A percentile compares a stretch with the other conserved stretches of the same genome.
These are phyloP conservation scores for Stephanodiscus minutulus DNA, from an alignment of 108 stramenopile species.

Conservation along the genomic window DNA sequence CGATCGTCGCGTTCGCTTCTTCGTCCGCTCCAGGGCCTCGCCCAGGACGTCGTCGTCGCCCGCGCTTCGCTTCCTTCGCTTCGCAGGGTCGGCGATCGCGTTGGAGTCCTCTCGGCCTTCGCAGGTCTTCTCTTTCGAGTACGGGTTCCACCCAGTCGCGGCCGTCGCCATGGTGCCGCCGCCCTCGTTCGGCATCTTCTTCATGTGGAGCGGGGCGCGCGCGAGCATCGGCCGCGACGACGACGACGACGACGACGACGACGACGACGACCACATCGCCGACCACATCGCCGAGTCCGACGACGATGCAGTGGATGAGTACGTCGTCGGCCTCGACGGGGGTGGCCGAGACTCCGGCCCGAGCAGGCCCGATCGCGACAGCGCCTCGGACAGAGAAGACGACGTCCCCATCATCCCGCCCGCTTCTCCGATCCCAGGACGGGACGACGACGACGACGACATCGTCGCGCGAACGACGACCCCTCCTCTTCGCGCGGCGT, in stretches of 20 bases:
- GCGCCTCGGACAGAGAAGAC: neutral
- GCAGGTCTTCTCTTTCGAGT: neutral
- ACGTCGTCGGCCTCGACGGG: neutral
- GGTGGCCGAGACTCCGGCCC: neutral
- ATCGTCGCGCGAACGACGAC: too few species aligned
- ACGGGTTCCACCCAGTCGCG: slow-evolving; percentile 12
- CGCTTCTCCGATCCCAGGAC: too few species aligned
- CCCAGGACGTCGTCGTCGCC: slow-evolving; percentile 34
- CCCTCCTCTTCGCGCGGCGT: too few species aligned
- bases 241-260: too few species aligned
- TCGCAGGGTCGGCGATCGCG: too few species aligned
- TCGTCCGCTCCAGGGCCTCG: slow-evolving; percentile 27
- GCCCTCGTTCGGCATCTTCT: slow-evolving; percentile 11
- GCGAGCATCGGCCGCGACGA: slow-evolving; percentile 5
- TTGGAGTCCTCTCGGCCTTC: neutral
- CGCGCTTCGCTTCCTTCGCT: slow-evolving; percentile 4
- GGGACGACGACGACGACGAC: too few species aligned
- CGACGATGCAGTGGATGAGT: too few species aligned
- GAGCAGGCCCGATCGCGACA: neutral
- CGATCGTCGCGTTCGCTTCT: slow-evolving; percentile 10
- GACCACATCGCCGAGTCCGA: too few species aligned
- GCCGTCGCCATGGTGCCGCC: neutral
- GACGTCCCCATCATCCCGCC: neutral
- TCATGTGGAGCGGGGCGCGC: slow-evolving; percentile 46
- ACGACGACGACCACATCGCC: too few species aligned